These are phyloP conservation scores for Blepharisma stoltei DNA, from an alignment of 73 alveolate genomes.

Conservation along the genomic window DNA sequence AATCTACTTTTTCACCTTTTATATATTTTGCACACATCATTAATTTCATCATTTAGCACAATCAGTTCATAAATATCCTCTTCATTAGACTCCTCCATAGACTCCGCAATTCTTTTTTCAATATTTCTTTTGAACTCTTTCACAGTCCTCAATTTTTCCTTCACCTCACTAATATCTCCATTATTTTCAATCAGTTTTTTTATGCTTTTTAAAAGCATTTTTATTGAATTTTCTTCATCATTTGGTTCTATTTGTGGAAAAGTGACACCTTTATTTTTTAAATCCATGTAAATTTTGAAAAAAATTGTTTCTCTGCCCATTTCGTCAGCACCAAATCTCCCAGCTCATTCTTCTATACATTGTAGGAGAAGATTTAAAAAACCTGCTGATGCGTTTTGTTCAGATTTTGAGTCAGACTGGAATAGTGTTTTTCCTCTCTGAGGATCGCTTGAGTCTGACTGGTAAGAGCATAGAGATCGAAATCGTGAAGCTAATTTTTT, in stretches of 20 bases:
- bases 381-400: background rate
- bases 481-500: background rate
- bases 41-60: no score
- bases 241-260: background rate
- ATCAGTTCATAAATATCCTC: no score
- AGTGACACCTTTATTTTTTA: background rate
- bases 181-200: background rate
- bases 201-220: background rate
- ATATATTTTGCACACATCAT: no score
- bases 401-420: background rate
- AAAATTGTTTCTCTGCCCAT: background rate
- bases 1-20: no score
- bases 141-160: no score
- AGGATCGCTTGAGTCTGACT: background rate
- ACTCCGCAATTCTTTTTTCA: no score
- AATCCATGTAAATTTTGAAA: background rate
- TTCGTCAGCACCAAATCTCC: background rate
- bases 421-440: background rate
- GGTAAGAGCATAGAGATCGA: background rate
- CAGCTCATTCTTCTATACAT: background rate
- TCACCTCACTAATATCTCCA: no score
- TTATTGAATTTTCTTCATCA: background rate
- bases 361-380: background rate
- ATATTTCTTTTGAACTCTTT: no score
- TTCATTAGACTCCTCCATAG: no score